Conservation (phyloP, 2,329 filamentous ascomycete genomes). For the Penicillium glabrum region DNA sequence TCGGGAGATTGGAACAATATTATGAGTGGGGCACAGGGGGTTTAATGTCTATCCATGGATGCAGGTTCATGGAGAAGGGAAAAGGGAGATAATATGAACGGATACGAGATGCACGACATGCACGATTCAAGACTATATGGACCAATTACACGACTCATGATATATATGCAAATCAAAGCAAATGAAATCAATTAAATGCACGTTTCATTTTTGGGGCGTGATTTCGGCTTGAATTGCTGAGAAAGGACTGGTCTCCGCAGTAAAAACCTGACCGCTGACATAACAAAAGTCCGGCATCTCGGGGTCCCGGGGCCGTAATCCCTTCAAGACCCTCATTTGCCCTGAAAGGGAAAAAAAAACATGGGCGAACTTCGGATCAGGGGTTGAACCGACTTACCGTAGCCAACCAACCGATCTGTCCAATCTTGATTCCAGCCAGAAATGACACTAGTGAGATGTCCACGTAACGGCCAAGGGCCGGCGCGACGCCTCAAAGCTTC, state of each 20-base stretch:
- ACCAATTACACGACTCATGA: neutral
- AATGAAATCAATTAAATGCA: neutral
- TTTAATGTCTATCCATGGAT: neutral
- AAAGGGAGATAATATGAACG: too few relatives aligned
- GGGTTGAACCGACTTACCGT: neutral
- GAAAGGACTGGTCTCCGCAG: neutral
- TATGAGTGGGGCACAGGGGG: neutral
- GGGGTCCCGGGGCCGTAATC: neutral
- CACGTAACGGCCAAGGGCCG: neutral
- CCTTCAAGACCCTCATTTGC: neutral
- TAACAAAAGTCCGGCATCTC: neutral
- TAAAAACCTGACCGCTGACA: neutral
- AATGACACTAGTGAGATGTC: neutral
- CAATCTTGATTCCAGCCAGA: neutral
- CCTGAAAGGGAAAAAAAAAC: neutral
- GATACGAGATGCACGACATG: neutral
- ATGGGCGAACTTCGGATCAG: neutral
- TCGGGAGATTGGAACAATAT: neutral
- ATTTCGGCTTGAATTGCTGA: neutral
- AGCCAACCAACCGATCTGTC: neutral
- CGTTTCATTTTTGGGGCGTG: neutral
- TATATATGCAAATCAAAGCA: neutral
- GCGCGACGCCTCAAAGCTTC: conserved; percentile 7
- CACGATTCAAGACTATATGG: neutral
- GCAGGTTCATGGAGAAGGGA: too few relatives aligned